Base-by-base conservation (phyloP, 495 filamentous ascomycete genomes). In the Penicillium herquei region DNA sequence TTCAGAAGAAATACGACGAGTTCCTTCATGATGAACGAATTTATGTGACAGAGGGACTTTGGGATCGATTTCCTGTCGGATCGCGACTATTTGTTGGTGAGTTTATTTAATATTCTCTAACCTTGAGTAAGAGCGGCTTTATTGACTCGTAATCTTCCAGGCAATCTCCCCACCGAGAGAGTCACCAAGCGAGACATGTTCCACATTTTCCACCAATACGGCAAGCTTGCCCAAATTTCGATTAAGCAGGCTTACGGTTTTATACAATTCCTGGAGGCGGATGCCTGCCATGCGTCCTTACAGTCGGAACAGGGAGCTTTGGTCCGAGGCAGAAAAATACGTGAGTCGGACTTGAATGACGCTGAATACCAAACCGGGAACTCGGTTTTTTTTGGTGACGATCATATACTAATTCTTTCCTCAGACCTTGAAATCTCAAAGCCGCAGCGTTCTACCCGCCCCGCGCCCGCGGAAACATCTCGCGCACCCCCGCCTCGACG, bases 191-290 rank as follows among this genome's bases (percentile, higher is more conserved):
- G 89, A 55, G 93, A 97, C 68, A 81, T 98, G 37, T 98, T 96
- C 64, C 87, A 93, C 56, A 79, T 90, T 13, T 98, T 98, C 63
- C 85, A 88, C 66, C 81, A 82, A 41, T 92, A 92, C 70, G 94
- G 94, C 34, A 87, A 86, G 52, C 75, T 98, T 35, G 93, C 93
- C 3, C 94, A 98, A 68, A 91, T 98, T 39, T 96, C 92, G 2
- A 90, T 98, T 64, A 98, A 98, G 66, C 90, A 92, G 68, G 92
- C 92, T 2, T 98, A 96, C 73, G 94, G 94, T 4, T 98, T 98
- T 64, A 91, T 97, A 39, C 94, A 98, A 66, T 98, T 93, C 57
- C 79, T 96, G 51, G 90, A 91, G 35, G 73, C 84, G 4, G 74
- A 74, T 11, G 86, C 91, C 60, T 94, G 91, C 59, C 76, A 82